phyloP scores from a whole-genome alignment of 148 eudicot genomes.

The Camellia lanceoleosa region DNA sequence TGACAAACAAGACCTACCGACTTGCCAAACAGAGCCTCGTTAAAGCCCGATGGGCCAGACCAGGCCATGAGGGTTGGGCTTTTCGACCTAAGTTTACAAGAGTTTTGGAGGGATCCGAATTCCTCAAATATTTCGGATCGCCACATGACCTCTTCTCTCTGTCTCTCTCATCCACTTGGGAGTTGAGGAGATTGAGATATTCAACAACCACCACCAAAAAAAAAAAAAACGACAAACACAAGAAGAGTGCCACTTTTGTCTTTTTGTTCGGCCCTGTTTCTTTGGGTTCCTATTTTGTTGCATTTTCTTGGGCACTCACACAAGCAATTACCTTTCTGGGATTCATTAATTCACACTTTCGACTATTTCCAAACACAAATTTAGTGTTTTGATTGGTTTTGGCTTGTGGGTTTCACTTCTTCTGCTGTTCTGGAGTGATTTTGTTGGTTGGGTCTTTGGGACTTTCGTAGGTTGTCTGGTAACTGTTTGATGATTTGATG shows the following conservation, averaged over 20 bases:
- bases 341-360: neutral
- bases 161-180: slow-evolving; percentile 10
- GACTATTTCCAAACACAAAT: neutral
- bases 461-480: neutral
- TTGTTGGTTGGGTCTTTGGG: neutral
- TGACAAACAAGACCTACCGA: too few species aligned
- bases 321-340: neutral
- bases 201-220: slow-evolving; percentile 12
- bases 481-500: slow-evolving; percentile 28
- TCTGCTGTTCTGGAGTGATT: neutral
- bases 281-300: neutral
- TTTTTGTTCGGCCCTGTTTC: neutral
- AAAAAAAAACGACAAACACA: slow-evolving; percentile 17
- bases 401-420: neutral
- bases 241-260: slow-evolving; percentile 12
- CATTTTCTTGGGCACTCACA: slow-evolving; percentile 18
- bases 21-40: too few species aligned
- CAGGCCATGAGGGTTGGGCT: too few species aligned
- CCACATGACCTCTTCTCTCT: neutral
- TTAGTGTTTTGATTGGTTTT: neutral
- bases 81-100: too few species aligned
- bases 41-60: too few species aligned
- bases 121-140: too few species aligned
- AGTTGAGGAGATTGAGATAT: slow-evolving; percentile 3
- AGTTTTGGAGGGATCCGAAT: too few species aligned